Conservation (phyloP, 257 asterid genomes). For the Parsonsia alboflavescens region DNA sequence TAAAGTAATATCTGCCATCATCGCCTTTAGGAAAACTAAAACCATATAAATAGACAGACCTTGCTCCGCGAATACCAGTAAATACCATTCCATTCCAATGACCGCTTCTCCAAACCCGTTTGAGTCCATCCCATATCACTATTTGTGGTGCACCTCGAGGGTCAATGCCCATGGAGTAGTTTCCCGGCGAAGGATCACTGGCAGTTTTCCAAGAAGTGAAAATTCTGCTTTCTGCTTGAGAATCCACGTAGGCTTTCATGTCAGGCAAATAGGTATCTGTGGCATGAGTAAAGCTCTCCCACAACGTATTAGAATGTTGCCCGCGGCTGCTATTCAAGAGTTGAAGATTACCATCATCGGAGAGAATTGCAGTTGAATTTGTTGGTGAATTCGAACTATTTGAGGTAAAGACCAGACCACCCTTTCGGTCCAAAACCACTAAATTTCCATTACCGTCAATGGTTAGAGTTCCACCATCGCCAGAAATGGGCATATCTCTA, state of each 20-base stretch:
- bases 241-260: conserved; percentile 38
- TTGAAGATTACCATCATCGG: conserved; percentile 44
- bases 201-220: conserved; percentile 54
- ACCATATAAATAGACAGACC: conserved; percentile 33
- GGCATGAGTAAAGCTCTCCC: conserved; percentile 59
- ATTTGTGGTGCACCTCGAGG: conserved; percentile 67
- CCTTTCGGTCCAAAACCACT: conserved; percentile 29
- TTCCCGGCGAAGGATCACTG: conserved; percentile 62
- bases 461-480: conserved; percentile 35
- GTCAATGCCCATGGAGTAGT: conserved; percentile 59
- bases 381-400: conserved; percentile 20
- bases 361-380: conserved; percentile 39
- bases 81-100: conserved; percentile 50
- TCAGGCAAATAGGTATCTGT: conserved; percentile 60
- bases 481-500: conserved; percentile 47
- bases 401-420: conserved; percentile 37
- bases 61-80: conserved; percentile 42
- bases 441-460: conserved; percentile 39
- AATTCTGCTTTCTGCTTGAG: conserved; percentile 25
- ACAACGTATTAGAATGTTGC: conserved; percentile 6
- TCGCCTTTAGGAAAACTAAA: conserved; percentile 33
- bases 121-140: conserved; percentile 60
- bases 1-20: conserved; percentile 24
- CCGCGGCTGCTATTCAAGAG: conserved; percentile 3
- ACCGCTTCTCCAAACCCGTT: conserved; percentile 76